Base-by-base conservation (phyloP, 371 early-diverging fungal species). In the Coemansia sp. region DNA sequence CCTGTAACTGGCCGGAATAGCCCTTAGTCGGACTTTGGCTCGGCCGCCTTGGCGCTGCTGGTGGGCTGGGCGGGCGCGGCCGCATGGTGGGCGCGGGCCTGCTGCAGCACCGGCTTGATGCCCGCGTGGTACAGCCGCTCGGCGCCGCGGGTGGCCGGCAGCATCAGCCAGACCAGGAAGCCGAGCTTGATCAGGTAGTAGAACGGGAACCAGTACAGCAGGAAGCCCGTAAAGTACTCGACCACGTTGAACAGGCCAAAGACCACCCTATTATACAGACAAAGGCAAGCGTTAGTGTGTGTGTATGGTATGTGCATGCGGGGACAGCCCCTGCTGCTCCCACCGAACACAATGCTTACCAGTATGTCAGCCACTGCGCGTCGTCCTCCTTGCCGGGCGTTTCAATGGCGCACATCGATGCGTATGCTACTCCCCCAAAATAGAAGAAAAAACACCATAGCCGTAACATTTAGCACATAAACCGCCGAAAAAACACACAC, bases 371-470 rank as follows among this genome's bases (percentile, higher is more conserved):
- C 95, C 96, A 95, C 78, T 94, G 95, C 43, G 81, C 88, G 72
- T 95, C 95, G 77, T 94, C 94, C 10, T 84, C 83, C 62, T 83
- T 91, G 55, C 80, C 81, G 2, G 84, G 72, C 3, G 87, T 77
- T 79, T 97, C 97, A 62, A 97, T 87, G 24, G 95, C 96, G 78
- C 89, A 86, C 86, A 96, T 92, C 12, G 93, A 89, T 49, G 91
- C 90, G 75, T 92, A 96, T 7, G 95, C 94, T 24, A 24, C 24
- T 24, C 24, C 24, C 24, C 24, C 24, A 24, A 24, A 24, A 24
- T 58, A 58, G 12, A 1, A 18, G 18, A 6, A 11, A 31, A 10
- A 50, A 24, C 37, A 37, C 37, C 5, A 37, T 37, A 37, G 24
- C 24, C 24, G 24, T 24, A 24, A 24, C 24, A 24, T 24, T 24